Percentiles rank a stretch among this genome's conserved stretches.
Evolutionary conservation across 352 stramenopile genomes (phyloP).

Genomic region (Elongisporangium undulatum): DNA sequence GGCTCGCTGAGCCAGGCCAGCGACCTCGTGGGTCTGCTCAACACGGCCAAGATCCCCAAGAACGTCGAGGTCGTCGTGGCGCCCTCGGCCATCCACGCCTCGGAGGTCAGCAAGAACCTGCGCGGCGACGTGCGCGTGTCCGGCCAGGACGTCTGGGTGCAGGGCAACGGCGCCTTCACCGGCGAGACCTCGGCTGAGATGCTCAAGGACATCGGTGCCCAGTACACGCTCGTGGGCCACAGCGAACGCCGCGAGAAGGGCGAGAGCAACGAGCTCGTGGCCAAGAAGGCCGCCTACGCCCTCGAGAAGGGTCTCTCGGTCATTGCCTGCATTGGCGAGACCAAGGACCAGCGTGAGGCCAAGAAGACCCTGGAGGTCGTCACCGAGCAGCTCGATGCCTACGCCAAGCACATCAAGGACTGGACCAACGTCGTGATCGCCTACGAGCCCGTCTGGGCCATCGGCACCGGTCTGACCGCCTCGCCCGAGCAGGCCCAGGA

Average conservation of each 20-base stretch:
- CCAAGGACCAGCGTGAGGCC: constrained; percentile 91
- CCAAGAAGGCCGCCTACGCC: constrained; percentile 92
- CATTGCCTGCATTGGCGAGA: constrained; percentile 97
- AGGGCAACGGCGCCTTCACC: constrained; percentile 95
- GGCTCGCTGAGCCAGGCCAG: constrained; percentile 62
- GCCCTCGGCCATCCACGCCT: constrained; percentile 91
- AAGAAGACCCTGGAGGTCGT: constrained; percentile 94
- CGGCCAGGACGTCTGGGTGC: constrained; percentile 94
- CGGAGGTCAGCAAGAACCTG: constrained; percentile 54
- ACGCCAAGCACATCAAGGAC: constrained; percentile 86
- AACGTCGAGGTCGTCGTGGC: constrained; percentile 96
- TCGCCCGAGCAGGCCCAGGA: constrained; percentile 98
- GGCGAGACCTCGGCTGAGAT: constrained; percentile 98
- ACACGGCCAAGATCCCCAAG: constrained; percentile 74
- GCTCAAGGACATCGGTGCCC: constrained; percentile 93
- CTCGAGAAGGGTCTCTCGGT: constrained; percentile 92
- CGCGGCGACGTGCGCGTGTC: constrained; percentile 70
- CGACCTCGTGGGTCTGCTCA: constrained; percentile 75
- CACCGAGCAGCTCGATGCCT: constrained; percentile 91
- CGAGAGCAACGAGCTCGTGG: constrained; percentile 91
- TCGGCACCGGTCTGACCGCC: constrained; percentile 97
- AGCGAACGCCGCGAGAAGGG: constrained; percentile 93
- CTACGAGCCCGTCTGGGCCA: constrained; percentile 98
- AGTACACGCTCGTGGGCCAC: constrained; percentile 96
- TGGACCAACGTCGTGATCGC: constrained; percentile 96